phyloP scores from a whole-genome alignment of 257 asterid genomes.

The Cruciata laevipes region DNA sequence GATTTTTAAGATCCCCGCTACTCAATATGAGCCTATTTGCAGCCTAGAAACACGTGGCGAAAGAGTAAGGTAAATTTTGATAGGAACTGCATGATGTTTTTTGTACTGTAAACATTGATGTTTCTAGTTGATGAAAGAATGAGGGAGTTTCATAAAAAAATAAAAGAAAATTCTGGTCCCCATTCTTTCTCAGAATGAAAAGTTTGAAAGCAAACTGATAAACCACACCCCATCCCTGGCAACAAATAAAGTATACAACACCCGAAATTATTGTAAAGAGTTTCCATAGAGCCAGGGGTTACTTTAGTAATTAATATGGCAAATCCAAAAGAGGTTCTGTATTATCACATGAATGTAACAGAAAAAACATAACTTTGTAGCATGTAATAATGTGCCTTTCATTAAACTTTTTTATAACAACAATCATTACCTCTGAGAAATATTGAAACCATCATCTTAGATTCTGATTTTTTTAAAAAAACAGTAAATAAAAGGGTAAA shows the following conservation, averaged over 20 bases:
- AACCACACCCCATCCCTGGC: neutral
- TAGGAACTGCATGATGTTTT: neutral
- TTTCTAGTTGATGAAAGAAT: neutral
- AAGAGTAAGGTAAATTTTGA: neutral
- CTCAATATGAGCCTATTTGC: constrained; percentile 79
- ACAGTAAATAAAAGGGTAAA: neutral
- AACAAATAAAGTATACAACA: neutral
- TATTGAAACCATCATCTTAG: neutral
- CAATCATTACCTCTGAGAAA: neutral
- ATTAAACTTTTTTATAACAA: neutral
- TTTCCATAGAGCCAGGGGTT: neutral
- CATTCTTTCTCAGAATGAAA: neutral
- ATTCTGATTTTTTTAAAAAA: neutral
- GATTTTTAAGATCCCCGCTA: constrained; percentile 57
- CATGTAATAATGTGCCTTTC: neutral
- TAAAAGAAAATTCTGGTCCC: neutral
- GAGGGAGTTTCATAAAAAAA: neutral
- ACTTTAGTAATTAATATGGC: neutral
- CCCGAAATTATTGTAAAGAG: neutral
- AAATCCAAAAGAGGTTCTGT: neutral
- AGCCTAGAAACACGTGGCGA: constrained; percentile 43
- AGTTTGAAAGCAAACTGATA: neutral
- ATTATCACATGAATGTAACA: neutral
- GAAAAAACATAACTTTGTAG: neutral
- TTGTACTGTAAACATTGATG: neutral